Evolutionary conservation across 2,329 filamentous ascomycete species (phyloP), one percentile per base, ranked within the genome.

Genomic region (Xylaria sp.): DNA sequence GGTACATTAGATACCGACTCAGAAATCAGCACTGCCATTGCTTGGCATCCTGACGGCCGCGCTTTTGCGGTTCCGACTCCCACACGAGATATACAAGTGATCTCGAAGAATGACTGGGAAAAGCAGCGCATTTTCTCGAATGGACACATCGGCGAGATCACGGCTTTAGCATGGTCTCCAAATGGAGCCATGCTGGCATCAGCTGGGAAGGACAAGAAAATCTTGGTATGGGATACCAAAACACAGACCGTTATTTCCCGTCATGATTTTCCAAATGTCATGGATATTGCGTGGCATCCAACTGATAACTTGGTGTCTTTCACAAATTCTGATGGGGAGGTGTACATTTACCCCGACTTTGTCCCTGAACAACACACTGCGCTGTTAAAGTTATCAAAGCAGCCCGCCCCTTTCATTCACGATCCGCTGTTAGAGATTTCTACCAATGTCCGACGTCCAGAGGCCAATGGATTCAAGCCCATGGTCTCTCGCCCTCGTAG

Each of bases 11-110:
- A 97, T 60, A 84, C 87, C 1, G 92, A 95, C 44, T 85, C 88
- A 1, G 91, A 96, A 63, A 83, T 86, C 5, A 93, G 89, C 66
- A 89, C 92, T 3, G 85, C 85, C 71, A 87, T 90, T 5, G 85
- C 87, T 0, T 99, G 95, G 95, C 95, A 98, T 77, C 96, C 96
- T 0, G 94, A 98, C 73, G 94, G 95, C 19, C 87, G 92, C 67
- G 92, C 93, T 3, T 96, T 99, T 76, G 93, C 92, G 1, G 88
- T 91, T 19, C 88, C 92, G 0, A 97, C 93, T 19, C 85, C 90
- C 0, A 92, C 90, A 21, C 86, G 89, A 77, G 90, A 96, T 73
- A 87, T 97, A 27, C 90, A 96, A 71, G 86, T 97, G 38, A 85
- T 97, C 58, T 96, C 94, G n/a, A 88, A 88, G 64, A 87, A 87